These are phyloP conservation scores for Lepidium africanum DNA, from an alignment of 345 rosid genomes.

Conservation along the genomic window DNA sequence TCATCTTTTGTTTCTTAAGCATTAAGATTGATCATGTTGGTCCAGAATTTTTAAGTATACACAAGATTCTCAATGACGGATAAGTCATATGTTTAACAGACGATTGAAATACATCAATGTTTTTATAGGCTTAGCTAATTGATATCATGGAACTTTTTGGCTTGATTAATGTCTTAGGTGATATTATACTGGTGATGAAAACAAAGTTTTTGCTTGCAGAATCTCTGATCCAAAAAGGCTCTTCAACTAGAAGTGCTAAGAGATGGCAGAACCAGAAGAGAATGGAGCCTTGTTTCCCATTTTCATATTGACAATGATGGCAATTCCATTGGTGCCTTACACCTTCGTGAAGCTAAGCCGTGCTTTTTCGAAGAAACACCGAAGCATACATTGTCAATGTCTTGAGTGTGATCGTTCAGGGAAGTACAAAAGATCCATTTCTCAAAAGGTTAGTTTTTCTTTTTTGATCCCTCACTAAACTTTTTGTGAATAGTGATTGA, in stretches of 20 bases:
- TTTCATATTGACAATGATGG: slow-evolving; percentile 86
- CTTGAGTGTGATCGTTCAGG: slow-evolving; percentile 68
- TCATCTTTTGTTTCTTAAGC: too few species aligned
- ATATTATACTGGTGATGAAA: not conserved
- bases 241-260: slow-evolving; percentile 19
- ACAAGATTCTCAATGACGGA: not conserved
- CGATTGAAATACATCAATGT: not conserved
- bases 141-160: too few species aligned
- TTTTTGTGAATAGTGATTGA: not conserved
- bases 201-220: not conserved
- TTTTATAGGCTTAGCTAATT: not conserved
- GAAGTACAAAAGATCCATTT: slow-evolving; percentile 75
- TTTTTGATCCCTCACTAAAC: not conserved
- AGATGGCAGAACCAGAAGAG: slow-evolving; percentile 83
- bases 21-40: not conserved
- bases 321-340: slow-evolving; percentile 81
- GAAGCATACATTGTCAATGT: slow-evolving; percentile 72
- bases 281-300: slow-evolving; percentile 74
- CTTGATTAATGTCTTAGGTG: too few species aligned
- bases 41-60: not conserved
- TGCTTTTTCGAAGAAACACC: slow-evolving; percentile 55
- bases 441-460: slow-evolving; percentile 46
- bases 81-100: not conserved
- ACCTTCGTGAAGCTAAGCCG: slow-evolving; percentile 62
- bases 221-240: not conserved